Conservation (phyloP, 768 basidiomycete genomes). For the Pisolithus marmoratus region DNA sequence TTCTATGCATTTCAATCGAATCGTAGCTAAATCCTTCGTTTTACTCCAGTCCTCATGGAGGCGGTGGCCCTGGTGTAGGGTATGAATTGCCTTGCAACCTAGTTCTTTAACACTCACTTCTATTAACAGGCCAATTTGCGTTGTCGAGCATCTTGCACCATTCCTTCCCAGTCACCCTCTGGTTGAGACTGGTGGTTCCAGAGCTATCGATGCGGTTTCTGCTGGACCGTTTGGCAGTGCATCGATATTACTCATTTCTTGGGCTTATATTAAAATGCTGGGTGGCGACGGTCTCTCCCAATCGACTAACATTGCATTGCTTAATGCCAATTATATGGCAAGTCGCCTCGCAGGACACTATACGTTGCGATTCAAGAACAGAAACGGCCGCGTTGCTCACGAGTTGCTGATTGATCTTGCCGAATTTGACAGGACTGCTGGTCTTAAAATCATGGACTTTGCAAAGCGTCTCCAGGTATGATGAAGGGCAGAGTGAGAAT, state of each 20-base stretch:
- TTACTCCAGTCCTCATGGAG: slow-evolving; percentile 78
- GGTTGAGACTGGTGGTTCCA: slow-evolving; percentile 55
- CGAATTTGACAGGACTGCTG: slow-evolving; percentile 88
- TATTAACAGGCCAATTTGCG: slow-evolving; percentile 74
- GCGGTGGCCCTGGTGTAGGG: slow-evolving; percentile 96
- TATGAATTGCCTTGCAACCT: slow-evolving; percentile 26
- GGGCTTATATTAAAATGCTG: slow-evolving; percentile 99
- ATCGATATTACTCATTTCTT: slow-evolving; percentile 92
- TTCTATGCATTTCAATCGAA: neutral
- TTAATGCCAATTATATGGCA: slow-evolving; percentile 98
- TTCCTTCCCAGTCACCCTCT: slow-evolving; percentile 91
- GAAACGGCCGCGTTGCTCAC: slow-evolving; percentile 89
- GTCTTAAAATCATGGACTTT: slow-evolving; percentile 91
- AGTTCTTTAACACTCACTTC: slow-evolving; percentile 2
- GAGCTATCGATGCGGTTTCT: slow-evolving; percentile 82
- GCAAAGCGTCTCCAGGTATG: slow-evolving; percentile 88
- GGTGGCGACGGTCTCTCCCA: slow-evolving; percentile 86
- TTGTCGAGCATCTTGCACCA: slow-evolving; percentile 86
- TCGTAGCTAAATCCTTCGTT: neutral
- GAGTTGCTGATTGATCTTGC: slow-evolving; percentile 93
- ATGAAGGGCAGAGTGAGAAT: neutral
- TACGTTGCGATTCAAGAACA: slow-evolving; percentile 83
- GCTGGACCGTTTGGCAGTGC: slow-evolving; percentile 94
- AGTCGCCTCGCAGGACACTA: slow-evolving; percentile 80
- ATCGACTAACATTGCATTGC: slow-evolving; percentile 80